Base-by-base conservation (phyloP, 257 asterid genomes). In the Echium plantagineum region DNA sequence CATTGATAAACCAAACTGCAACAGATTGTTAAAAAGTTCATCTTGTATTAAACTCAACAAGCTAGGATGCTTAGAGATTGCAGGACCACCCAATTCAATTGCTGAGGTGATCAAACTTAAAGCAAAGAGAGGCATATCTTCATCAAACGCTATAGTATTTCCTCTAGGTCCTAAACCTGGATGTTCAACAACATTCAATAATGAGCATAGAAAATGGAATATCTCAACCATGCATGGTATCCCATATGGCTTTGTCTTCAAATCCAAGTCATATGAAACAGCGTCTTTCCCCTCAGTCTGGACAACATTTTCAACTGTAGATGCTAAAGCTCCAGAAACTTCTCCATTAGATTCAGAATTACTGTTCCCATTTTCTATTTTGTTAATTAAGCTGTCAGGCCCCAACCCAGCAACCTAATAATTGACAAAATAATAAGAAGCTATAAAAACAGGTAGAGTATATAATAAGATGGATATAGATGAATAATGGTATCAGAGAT, bases 171-270 rank as follows among this genome's bases (percentile, higher is more conserved):
- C 89, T 81, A 86, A 74, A 57, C 84, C 94, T 42, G 76, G 57
- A 63, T 88, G 85, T 75, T 88, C 97, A 30, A 78, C 94, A 64
- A 81, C 90, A 71, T 82, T 85, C 72, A 91, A 75, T 85, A 86
- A 80, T 49, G 94, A 85, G 72, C 98, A 91, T 55, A 91, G 81
- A 72, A 85, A 88, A 77, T 88, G 94, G 75, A 91, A 91, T 77
- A 86, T 91, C 70, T 91, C 97, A 51, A 88, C 90, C 97, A 91
- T 84, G 81, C 95, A 86, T 54, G 95, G 95, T 57, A 88, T 85
- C 21, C 98, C 98, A 73, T 88, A 88, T 18, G 97, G 98, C 68
- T 88, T 95, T 7, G 85, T 80, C 90, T 82, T 83, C 74, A 83
- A 69, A 74, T 87, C 91, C 69, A 77, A 65, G 70, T 87, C 98